Percentiles rank a stretch among this genome's conserved stretches.
phyloP scores from a whole-genome alignment of 176 grass and related monocot species.

The Ensete glaucum region DNA sequence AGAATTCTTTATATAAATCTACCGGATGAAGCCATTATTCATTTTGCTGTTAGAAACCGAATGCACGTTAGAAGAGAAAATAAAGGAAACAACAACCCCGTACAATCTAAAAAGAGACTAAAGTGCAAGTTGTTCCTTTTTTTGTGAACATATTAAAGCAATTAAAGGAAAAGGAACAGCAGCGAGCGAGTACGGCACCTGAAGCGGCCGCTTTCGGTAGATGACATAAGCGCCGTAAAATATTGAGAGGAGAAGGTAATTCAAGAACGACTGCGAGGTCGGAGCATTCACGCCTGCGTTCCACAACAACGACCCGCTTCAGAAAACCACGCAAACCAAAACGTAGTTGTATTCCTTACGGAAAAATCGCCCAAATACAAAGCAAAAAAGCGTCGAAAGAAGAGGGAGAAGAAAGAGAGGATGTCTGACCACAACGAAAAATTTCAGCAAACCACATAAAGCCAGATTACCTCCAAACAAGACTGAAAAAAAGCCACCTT shows the following conservation, averaged over 20 bases:
- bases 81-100: too few relatives aligned
- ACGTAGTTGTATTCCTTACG: too few relatives aligned
- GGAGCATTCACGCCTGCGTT: slow-evolving; percentile 44
- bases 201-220: slow-evolving; percentile 34
- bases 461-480: neutral
- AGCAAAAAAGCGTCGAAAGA: neutral
- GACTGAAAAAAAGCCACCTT: neutral
- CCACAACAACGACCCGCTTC: neutral
- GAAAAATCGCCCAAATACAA: neutral
- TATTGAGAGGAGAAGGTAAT: slow-evolving; percentile 45
- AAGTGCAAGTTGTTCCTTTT: too few relatives aligned
- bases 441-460: neutral
- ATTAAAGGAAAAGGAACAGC: neutral
- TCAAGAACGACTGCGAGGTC: slow-evolving; percentile 61
- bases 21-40: neutral
- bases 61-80: too few relatives aligned
- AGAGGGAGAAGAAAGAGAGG: neutral
- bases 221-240: slow-evolving; percentile 39
- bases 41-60: neutral
- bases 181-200: slow-evolving; percentile 23
- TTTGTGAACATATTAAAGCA: too few relatives aligned
- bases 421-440: too few relatives aligned
- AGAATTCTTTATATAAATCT: slow-evolving; percentile 2
- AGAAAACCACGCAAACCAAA: neutral
- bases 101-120: too few relatives aligned